Evolutionary conservation across 179 eudicot species (phyloP).

Genomic region (Vitellaria paradoxa): DNA sequence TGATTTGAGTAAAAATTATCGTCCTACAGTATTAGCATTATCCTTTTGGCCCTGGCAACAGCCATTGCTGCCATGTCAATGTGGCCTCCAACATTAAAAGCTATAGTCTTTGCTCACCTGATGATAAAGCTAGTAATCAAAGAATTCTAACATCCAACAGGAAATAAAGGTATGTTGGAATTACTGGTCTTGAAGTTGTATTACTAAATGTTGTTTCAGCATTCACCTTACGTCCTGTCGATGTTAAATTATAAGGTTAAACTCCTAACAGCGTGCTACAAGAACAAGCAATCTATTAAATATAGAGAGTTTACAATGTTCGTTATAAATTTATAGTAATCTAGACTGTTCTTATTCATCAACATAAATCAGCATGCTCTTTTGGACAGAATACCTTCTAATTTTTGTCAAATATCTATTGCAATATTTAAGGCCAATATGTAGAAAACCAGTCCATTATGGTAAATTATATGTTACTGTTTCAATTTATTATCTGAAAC

Average conservation of each 20-base stretch:
- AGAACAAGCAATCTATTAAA: background rate
- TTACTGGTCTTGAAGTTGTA: background rate
- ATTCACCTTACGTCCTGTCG: background rate
- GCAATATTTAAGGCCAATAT: no score
- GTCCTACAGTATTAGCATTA: background rate
- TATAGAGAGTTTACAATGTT: background rate
- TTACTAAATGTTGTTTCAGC: background rate
- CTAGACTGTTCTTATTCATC: background rate
- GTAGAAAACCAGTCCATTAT: no score
- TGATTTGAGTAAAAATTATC: background rate
- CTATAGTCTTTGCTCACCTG: constrained; percentile 2
- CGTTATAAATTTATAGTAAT: background rate
- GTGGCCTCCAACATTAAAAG: background rate
- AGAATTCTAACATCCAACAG: constrained; percentile 2
- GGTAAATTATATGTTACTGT: no score
- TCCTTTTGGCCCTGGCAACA: background rate
- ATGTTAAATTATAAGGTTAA: background rate
- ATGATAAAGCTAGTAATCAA: background rate
- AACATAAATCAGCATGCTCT: background rate
- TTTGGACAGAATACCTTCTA: background rate
- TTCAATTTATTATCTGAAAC: no score
- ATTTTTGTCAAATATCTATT: no score
- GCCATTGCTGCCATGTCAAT: background rate
- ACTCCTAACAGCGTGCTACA: background rate
- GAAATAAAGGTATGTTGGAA: background rate